These are phyloP conservation scores for Penicillium verhagenii DNA, from an alignment of 495 filamentous ascomycete genomes.

Conservation along the genomic window DNA sequence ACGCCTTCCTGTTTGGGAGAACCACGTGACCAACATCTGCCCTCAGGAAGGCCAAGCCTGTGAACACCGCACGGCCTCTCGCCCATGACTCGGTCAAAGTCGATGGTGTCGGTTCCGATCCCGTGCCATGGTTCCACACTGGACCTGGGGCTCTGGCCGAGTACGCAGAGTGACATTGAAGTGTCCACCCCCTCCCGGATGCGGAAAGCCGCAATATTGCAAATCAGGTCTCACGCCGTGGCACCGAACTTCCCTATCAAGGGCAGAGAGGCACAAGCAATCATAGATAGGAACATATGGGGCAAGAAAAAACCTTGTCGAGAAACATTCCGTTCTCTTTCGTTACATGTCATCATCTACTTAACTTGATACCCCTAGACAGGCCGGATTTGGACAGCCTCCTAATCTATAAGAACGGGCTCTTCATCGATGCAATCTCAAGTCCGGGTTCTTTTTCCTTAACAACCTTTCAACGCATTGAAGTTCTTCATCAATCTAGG, in stretches of 20 bases:
- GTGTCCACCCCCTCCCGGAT: slow-evolving; percentile 21
- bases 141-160: slow-evolving; percentile 3
- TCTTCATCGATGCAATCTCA: slow-evolving; percentile 1
- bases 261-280: slow-evolving; percentile 15
- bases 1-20: slow-evolving; percentile 15
- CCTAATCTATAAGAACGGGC: slow-evolving; percentile 25
- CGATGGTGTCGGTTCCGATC: neutral
- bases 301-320: neutral
- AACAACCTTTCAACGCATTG: slow-evolving; percentile 10
- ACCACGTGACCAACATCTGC: slow-evolving; percentile 15
- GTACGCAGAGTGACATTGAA: slow-evolving; percentile 21
- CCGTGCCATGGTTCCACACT: slow-evolving; percentile 3
- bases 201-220: slow-evolving; percentile 18
- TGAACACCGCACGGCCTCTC: neutral
- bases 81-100: neutral
- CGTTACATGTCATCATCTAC: slow-evolving; percentile 20
- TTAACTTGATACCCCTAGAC: slow-evolving; percentile 1
- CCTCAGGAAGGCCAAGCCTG: neutral
- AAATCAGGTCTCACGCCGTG: slow-evolving; percentile 10
- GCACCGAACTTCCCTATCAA: slow-evolving; percentile 11
- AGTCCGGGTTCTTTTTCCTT: neutral
- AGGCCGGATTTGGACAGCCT: slow-evolving; percentile 23
- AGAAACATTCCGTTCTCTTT: slow-evolving; percentile 6
- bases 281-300: slow-evolving; percentile 10
- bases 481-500: slow-evolving; percentile 7